These are phyloP conservation scores for Fraxinus excelsior DNA, from an alignment of 257 asterid species.

Conservation along the genomic window DNA sequence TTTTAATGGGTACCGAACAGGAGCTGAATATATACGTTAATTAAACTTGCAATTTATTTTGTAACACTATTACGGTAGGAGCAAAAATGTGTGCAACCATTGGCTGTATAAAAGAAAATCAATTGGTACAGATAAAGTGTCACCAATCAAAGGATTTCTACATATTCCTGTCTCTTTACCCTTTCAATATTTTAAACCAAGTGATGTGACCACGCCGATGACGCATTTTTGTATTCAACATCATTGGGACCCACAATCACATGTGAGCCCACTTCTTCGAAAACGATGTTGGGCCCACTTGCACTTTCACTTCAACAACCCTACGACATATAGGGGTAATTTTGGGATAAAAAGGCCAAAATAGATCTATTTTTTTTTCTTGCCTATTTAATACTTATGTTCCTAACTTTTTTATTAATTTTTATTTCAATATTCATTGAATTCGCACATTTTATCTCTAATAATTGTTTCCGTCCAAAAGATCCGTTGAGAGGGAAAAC, in stretches of 20 bases:
- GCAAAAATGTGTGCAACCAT: neutral
- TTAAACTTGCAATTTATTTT: neutral
- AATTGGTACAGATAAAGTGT: constrained; percentile 28
- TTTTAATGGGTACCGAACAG: no score
- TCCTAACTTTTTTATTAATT: no score
- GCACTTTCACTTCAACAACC: neutral
- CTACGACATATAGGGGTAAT: neutral
- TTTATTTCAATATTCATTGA: no score
- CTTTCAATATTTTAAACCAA: neutral
- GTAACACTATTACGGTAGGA: neutral
- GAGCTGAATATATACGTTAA: no score
- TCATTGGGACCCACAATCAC: constrained; percentile 37
- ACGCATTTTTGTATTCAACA: constrained; percentile 21
- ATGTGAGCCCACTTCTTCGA: constrained; percentile 42
- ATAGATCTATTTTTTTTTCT: neutral
- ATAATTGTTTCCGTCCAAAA: no score
- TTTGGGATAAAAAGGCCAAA: neutral
- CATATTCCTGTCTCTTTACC: constrained; percentile 1
- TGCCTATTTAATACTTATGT: no score
- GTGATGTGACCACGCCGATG: constrained; percentile 30
- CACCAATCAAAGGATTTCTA: constrained; percentile 18
- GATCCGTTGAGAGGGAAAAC: no score
- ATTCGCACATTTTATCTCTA: no score
- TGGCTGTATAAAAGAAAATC: constrained; percentile 13
- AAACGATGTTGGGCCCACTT: constrained; percentile 3